Conservation (phyloP, 192 early-diverging fungal species). For the Coemansia sp. region DNA sequence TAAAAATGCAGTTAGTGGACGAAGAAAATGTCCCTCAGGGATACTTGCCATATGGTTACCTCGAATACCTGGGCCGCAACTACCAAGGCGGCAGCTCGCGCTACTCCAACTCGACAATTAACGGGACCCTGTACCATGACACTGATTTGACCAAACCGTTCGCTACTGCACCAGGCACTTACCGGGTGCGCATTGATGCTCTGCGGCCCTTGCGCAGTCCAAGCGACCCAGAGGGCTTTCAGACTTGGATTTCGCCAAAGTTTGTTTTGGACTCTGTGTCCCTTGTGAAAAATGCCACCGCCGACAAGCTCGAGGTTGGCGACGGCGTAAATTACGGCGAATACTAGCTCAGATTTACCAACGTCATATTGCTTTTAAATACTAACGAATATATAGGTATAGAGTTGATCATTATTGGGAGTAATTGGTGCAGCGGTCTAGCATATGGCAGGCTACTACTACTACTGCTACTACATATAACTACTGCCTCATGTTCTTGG, state of each 20-base stretch:
- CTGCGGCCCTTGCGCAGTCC: slow-evolving; percentile 47
- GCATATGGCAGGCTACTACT: neutral
- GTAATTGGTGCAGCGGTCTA: neutral
- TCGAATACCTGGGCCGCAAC: slow-evolving; percentile 52
- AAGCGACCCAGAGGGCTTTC: slow-evolving; percentile 40
- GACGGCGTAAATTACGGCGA: slow-evolving; percentile 4
- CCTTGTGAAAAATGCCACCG: slow-evolving; percentile 14
- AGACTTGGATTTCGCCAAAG: slow-evolving; percentile 48
- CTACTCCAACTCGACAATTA: slow-evolving; percentile 49
- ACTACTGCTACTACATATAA: too few relatives aligned
- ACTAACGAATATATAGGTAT: neutral
- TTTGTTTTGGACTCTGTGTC: slow-evolving; percentile 48
- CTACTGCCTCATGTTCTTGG: slow-evolving; percentile 37
- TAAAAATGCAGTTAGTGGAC: slow-evolving; percentile 51
- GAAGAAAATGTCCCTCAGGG: slow-evolving; percentile 37
- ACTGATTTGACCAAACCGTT: slow-evolving; percentile 32
- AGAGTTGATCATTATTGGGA: neutral
- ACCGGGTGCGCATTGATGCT: slow-evolving; percentile 49
- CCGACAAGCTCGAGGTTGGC: slow-evolving; percentile 8
- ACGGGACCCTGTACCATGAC: slow-evolving; percentile 49
- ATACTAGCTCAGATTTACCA: neutral
- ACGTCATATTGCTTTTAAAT: slow-evolving; percentile 1
- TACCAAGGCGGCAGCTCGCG: slow-evolving; percentile 41
- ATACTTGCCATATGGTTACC: slow-evolving; percentile 43
- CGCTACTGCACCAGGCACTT: slow-evolving; percentile 25